phyloP scores from a whole-genome alignment of 2,329 filamentous ascomycete genomes.

The Penicillium sp. region DNA sequence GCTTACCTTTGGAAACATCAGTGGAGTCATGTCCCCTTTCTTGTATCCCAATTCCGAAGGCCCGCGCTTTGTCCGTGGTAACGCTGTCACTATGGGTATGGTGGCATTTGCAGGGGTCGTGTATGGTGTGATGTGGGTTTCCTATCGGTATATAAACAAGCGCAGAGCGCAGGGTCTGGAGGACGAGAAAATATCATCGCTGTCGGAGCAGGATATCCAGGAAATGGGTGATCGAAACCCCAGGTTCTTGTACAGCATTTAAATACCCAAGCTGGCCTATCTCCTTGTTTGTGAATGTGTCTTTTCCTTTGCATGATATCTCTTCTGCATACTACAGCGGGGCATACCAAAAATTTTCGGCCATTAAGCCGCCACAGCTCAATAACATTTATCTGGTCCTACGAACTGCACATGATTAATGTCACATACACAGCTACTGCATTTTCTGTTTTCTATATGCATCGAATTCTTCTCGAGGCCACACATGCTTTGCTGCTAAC shows the following conservation, averaged over 20 bases:
- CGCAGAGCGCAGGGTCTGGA: conserved; percentile 30
- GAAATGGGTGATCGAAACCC: conserved; percentile 39
- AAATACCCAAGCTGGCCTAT: conserved; percentile 2
- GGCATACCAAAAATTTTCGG: neutral
- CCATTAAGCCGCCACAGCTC: neutral
- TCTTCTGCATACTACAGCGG: neutral
- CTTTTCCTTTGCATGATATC: neutral
- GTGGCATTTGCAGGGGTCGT: conserved; percentile 48
- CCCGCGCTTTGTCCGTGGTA: conserved; percentile 54
- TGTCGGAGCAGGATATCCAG: conserved; percentile 36
- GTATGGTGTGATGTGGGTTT: conserved; percentile 50
- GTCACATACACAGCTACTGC: no score
- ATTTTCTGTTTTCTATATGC: no score
- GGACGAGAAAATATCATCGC: conserved; percentile 32
- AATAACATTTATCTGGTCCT: neutral
- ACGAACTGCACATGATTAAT: neutral
- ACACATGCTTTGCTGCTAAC: no score
- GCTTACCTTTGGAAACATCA: conserved; percentile 60
- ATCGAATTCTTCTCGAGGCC: no score
- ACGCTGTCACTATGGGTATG: conserved; percentile 53
- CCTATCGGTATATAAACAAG: conserved; percentile 44
- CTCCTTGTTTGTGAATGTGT: neutral
- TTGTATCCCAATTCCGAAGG: conserved; percentile 40
- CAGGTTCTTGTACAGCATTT: conserved; percentile 34
- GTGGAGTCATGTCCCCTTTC: conserved; percentile 66